Evolutionary conservation across 192 early-diverging fungal genomes (phyloP).

Genomic region (Obelidium mucronatum): DNA sequence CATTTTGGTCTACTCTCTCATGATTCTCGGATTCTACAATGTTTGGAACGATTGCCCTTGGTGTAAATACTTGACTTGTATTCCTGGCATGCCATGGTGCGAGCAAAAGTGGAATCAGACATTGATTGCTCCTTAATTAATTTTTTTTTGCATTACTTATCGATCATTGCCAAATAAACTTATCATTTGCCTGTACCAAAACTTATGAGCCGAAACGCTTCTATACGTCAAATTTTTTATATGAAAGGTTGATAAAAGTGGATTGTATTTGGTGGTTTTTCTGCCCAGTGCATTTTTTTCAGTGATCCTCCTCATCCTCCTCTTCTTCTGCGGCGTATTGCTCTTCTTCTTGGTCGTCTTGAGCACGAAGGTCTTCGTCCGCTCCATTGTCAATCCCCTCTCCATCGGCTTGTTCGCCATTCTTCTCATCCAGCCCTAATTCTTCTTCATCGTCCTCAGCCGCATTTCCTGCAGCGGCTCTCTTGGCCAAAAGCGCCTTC

Average conservation of each 20-base stretch:
- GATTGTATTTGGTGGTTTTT: too few species aligned
- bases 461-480: neutral
- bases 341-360: slow-evolving; percentile 6
- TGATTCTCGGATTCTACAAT: slow-evolving; percentile 48
- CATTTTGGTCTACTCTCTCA: slow-evolving; percentile 38
- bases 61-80: slow-evolving; percentile 63
- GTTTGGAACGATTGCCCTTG: slow-evolving; percentile 39
- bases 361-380: neutral
- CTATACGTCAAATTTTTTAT: too few species aligned
- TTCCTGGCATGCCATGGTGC: slow-evolving; percentile 64
- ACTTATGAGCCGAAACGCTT: too few species aligned
- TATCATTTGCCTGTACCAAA: too few species aligned
- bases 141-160: too few species aligned
- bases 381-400: neutral
- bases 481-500: neutral
- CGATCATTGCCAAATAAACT: too few species aligned
- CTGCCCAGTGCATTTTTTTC: too few species aligned
- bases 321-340: neutral
- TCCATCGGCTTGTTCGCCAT: neutral
- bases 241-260: too few species aligned
- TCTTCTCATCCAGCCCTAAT: neutral
- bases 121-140: too few species aligned
- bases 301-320: neutral
- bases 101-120: slow-evolving; percentile 33
- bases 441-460: neutral